Evolutionary conservation across 2,329 filamentous ascomycete species (phyloP), one percentile per base, ranked within the genome.

Genomic region (Cadophora gregata): DNA sequence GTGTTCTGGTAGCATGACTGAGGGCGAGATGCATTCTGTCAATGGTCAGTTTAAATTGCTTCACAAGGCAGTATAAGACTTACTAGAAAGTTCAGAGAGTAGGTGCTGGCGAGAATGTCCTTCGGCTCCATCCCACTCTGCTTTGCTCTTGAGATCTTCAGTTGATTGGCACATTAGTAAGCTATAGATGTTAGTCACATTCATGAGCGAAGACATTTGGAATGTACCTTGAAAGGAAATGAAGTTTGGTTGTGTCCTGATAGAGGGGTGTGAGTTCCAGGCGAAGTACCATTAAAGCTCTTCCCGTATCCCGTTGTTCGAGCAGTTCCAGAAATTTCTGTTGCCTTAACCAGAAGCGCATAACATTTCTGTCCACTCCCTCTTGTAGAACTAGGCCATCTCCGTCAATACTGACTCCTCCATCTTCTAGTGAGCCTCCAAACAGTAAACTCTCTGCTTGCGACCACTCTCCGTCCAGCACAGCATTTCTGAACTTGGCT

Each of bases 251-350:
- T 1, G 89, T 89, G 74, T 97, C 92, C 72, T 92, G 90, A 73
- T 92, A 90, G 50, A 98, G 81, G 0, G 96, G 94, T 0, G 93
- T 96, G 63, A 99, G 81, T 81, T 99, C 95, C 69, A 88, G 89
- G 24, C 96, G 88, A 55, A 99, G 84, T n/a, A 97, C 93, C 75
- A 85, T 84, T 65, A 99, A 83, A 8, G 95, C 96, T 61, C 85
- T 84, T 16, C 85, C 85, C 9, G 92, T 86, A 73, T 97, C 89
- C 71, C 88, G 84, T 74, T 84, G 83, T 78, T 98, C 94, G 51
- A 99, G 81, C 9, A 97, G 82, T 80, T 99, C 96, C 33, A 99
- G 83, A 74, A 95, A 99, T 78, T 98, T 98, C 77, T 99, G 96
- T 77, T 97, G 92, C 70, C 95, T 87, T 74, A 99, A 83, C 82